Conservation (phyloP, 805 yeast genomes). For the Candida methanosorbosa region DNA sequence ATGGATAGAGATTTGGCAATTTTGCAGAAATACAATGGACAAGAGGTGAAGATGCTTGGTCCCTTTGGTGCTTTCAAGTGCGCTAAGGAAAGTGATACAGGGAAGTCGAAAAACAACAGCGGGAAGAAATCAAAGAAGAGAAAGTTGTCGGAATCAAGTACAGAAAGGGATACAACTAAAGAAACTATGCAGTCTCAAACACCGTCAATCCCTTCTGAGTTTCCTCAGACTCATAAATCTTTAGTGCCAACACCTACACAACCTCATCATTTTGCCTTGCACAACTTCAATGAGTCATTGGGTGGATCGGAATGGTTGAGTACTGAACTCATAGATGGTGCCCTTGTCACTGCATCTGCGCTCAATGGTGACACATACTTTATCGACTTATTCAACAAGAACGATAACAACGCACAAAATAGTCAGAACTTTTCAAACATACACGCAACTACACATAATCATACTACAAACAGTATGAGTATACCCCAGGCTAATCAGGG, state of each 20-base stretch:
- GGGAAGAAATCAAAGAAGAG: neutral
- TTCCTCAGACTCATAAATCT: neutral
- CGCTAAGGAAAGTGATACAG: constrained; percentile 8
- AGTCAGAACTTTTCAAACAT: neutral
- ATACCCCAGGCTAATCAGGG: neutral
- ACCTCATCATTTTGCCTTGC: constrained; percentile 2
- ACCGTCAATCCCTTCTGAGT: neutral
- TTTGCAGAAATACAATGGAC: constrained; percentile 29
- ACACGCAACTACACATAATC: neutral
- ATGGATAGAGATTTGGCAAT: constrained; percentile 63
- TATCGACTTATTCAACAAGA: constrained; percentile 36
- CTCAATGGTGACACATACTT: constrained; percentile 51
- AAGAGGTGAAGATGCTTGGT: constrained; percentile 37
- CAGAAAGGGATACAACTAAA: neutral
- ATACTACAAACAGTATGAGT: neutral
- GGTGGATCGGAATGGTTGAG: constrained; percentile 60
- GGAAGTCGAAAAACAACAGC: constrained; percentile 5
- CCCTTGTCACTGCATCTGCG: constrained; percentile 67
- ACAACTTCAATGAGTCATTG: constrained; percentile 4
- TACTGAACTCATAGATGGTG: constrained; percentile 63
- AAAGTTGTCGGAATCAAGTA: constrained; percentile 1
- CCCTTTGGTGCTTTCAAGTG: constrained; percentile 81
- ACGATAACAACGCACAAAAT: neutral
- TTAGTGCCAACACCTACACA: neutral
- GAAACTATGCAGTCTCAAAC: neutral